phyloP scores from a whole-genome alignment of 2,329 filamentous ascomycete species.

The Phaeoacremonium minimum region DNA sequence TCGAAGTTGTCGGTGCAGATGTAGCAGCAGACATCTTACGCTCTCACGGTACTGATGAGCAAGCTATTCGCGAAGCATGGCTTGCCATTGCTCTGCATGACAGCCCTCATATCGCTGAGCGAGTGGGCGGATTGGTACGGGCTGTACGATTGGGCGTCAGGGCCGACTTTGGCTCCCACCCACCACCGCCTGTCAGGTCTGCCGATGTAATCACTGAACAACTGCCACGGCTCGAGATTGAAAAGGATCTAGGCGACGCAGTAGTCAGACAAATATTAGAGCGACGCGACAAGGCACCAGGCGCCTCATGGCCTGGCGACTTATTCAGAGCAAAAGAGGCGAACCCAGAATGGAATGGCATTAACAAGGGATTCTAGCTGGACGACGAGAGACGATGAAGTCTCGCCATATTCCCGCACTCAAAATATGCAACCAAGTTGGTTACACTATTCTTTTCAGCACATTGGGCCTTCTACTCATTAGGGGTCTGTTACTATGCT shows the following conservation, averaged over 20 bases:
- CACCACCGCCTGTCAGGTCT: neutral
- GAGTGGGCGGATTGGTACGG: constrained; percentile 24
- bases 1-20: constrained; percentile 24
- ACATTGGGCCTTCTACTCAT: no score
- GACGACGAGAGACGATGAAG: no score
- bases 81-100: constrained; percentile 28
- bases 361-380: constrained; percentile 14
- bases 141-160: constrained; percentile 24
- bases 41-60: constrained; percentile 15
- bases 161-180: constrained; percentile 21
- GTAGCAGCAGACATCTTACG: constrained; percentile 21
- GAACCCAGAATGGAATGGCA: constrained; percentile 15
- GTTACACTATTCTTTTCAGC: no score
- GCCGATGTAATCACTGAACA: constrained; percentile 8
- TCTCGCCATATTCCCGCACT: no score
- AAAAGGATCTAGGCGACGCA: constrained; percentile 17
- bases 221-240: constrained; percentile 16
- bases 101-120: constrained; percentile 28
- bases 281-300: constrained; percentile 14
- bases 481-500: no score
- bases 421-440: no score
- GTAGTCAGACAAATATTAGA: constrained; percentile 13
- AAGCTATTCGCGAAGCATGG: constrained; percentile 24
- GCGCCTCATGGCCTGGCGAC: constrained; percentile 14
- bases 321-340: constrained; percentile 13